Evolutionary conservation across 768 basidiomycete genomes (phyloP), one percentile per base, ranked within the genome.

Genomic region (Lentinus brumalis): DNA sequence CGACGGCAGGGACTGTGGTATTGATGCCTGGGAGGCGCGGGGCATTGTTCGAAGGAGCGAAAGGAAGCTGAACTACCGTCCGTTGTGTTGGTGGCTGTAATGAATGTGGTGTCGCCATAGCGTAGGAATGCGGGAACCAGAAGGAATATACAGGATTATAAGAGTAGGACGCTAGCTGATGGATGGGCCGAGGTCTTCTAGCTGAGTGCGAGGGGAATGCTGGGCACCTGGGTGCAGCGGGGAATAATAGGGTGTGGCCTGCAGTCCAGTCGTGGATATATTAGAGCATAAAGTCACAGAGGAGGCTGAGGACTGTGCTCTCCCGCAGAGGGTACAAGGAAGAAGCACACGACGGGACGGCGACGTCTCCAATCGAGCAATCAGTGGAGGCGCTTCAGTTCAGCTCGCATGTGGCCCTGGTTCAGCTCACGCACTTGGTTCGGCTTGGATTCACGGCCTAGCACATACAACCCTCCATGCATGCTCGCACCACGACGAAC

Each of bases 51-150:
- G 67, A 56, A 54, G 71, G 70, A n/a, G 68, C 60, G 61, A 71
- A 71, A 1, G 70, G 71, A 40, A 71, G 66, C 57, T 68, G 65
- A 26, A 66, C 52, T 31, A 62, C 65, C 44, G 68, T 59, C 39
- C 67, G 63, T 50, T 65, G 63, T 32, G 53, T 39, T 40, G 68
- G 52, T 42, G 44, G 45, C 15, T 69, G 66, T 70, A 73, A 71
- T 6, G 70, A 73, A 53, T 68, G 71, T 72, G 71, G 51, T 31
- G 64, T 67, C 55, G 69, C 64, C 72, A 73, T 72, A 53, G 58
- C 45, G 60, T 29, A 47, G 45, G 47, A 49, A 50, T 8, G 16
- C 40, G 18, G 45, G 51, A 57, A 61, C 45, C 50, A 47, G 38
- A 45, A 56, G 60, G 46, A 53, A 62, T 69, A 58, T 65, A 67